Percentiles rank a stretch among this genome's conserved stretches.
phyloP scores from a whole-genome alignment of 768 basidiomycete species.

The Plicaturopsis crispa region DNA sequence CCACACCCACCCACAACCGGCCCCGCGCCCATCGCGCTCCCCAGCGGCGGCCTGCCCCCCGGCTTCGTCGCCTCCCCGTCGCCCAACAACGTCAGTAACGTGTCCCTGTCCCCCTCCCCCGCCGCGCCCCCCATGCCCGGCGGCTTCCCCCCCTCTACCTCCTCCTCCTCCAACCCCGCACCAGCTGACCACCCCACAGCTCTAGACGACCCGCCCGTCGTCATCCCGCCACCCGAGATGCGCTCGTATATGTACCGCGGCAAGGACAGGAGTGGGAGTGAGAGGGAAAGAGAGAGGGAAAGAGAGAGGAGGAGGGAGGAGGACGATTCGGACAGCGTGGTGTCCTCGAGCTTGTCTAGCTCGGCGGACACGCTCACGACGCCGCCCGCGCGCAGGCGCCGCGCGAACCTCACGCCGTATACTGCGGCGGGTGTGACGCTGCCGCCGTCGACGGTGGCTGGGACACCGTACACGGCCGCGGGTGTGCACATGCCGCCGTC shows the following conservation, averaged over 20 bases:
- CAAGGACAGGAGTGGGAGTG: too few species aligned
- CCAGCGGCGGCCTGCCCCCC: conserved; percentile 23
- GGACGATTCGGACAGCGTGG: conserved; percentile 19
- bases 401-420: conserved; percentile 1
- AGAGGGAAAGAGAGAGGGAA: too few species aligned
- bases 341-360: conserved; percentile 18
- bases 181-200: neutral
- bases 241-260: conserved; percentile 8
- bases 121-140: conserved; percentile 13
- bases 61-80: conserved; percentile 26
- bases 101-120: conserved; percentile 7
- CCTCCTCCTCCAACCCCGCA: conserved; percentile 1
- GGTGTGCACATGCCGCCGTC: neutral
- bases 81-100: conserved; percentile 7
- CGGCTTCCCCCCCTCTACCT: conserved; percentile 7
- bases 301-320: too few species aligned
- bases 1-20: conserved; percentile 1
- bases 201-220: conserved; percentile 9
- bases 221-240: conserved; percentile 18
- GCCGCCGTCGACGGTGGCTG: conserved; percentile 3
- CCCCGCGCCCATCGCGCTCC: conserved; percentile 17
- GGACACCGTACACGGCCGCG: conserved; percentile 9
- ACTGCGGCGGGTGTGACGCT: conserved; percentile 8
- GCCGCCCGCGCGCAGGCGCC: conserved; percentile 12
- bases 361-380: conserved; percentile 28